A percentile compares a stretch with the other conserved stretches of the same genome.
phyloP scores from a whole-genome alignment of 2,329 filamentous ascomycete species.

The Plectosphaerella sp. region DNA sequence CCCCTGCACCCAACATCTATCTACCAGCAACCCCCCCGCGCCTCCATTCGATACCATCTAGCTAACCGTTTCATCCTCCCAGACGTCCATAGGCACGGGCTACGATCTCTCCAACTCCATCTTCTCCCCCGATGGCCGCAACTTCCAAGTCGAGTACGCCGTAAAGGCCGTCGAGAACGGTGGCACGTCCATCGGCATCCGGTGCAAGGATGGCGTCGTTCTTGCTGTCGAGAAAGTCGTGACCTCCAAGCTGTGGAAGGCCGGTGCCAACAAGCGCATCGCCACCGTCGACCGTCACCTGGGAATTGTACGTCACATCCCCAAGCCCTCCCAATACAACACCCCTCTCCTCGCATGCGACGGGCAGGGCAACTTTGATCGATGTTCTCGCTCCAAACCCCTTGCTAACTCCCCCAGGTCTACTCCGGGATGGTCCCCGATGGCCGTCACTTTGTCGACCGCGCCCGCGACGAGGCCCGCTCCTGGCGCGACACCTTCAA shows the following conservation, averaged over 20 bases:
- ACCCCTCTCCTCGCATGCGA: background rate
- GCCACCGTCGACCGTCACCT: slow-evolving; percentile 90
- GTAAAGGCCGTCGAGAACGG: slow-evolving; percentile 98
- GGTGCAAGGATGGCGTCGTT: slow-evolving; percentile 95
- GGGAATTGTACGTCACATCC: slow-evolving; percentile 68
- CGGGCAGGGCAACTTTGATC: background rate
- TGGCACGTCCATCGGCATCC: slow-evolving; percentile 91
- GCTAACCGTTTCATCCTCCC: slow-evolving; percentile 1
- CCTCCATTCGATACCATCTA: background rate
- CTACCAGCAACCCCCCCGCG: background rate
- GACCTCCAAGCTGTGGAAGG: slow-evolving; percentile 90
- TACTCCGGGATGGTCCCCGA: slow-evolving; percentile 93
- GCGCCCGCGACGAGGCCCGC: slow-evolving; percentile 88
- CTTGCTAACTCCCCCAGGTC: slow-evolving; percentile 53
- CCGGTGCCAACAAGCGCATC: slow-evolving; percentile 95
- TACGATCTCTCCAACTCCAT: slow-evolving; percentile 99
- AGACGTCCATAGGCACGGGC: slow-evolving; percentile 99
- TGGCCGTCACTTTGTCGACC: slow-evolving; percentile 89
- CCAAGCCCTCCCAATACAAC: background rate
- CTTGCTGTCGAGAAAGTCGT: slow-evolving; percentile 96
- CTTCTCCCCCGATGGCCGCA: slow-evolving; percentile 97
- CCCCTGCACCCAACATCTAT: background rate
- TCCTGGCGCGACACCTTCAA: slow-evolving; percentile 94
- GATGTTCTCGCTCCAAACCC: background rate
- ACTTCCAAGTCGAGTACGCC: slow-evolving; percentile 99